These are phyloP conservation scores for Fusarium illudens DNA, from an alignment of 2,329 filamentous ascomycete species.

Conservation along the genomic window DNA sequence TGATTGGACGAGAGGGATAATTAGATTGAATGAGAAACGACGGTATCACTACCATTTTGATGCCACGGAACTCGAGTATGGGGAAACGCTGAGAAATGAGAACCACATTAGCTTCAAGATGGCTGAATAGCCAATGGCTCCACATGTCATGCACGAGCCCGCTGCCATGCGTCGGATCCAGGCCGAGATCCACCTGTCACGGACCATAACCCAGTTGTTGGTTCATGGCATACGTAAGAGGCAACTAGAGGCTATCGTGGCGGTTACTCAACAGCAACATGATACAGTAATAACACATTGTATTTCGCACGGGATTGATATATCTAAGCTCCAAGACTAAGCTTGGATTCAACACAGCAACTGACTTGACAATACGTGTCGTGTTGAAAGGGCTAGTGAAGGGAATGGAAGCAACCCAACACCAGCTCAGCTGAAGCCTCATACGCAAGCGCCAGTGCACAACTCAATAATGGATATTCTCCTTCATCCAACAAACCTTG, in stretches of 20 bases:
- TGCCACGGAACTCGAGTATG: too few species aligned
- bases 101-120: background rate
- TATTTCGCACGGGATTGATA: too few species aligned
- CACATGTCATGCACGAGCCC: background rate
- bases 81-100: too few species aligned
- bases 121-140: background rate
- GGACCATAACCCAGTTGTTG: background rate
- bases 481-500: background rate
- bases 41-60: slow-evolving; percentile 30
- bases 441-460: background rate
- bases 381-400: background rate
- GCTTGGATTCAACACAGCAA: background rate
- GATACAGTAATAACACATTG: too few species aligned
- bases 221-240: background rate
- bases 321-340: background rate
- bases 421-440: background rate
- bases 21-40: slow-evolving; percentile 42
- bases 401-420: background rate
- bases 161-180: background rate
- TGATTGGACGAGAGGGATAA: slow-evolving; percentile 17
- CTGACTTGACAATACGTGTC: too few species aligned
- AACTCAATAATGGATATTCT: background rate
- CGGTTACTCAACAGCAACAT: background rate
- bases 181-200: background rate
- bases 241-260: background rate